Evolutionary conservation across 495 filamentous ascomycete genomes (phyloP), one percentile per base, ranked within the genome.

Genomic region (Penicillium canariense): DNA sequence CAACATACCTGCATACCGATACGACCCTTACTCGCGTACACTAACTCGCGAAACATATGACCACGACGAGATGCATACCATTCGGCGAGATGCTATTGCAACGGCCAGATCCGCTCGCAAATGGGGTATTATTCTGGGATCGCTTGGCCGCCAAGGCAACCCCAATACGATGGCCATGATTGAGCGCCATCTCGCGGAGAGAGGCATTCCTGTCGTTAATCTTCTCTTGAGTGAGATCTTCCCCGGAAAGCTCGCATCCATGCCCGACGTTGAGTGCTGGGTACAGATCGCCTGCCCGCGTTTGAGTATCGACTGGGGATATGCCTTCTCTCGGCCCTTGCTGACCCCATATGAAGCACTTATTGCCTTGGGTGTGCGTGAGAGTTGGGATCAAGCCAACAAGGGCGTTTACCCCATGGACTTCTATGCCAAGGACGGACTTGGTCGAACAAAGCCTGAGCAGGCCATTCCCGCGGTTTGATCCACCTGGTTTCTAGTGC

Each of bases 241-340:
- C 67, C 94, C 94, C 0, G 91, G 89, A 0, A 98, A 98, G 67
- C 71, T 98, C 49, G 91, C 87, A 0, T 81, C 93, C 76, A 96
- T 98, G 90, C 61, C 66, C 23, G 92, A 97, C 66, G 87, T 98
- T 5, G 94, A 96, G 59, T 93, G 89, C 54, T 98, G 94, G 94
- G 92, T 97, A 30, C 94, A 98, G 71, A 89, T 98, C 36, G 94
- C 94, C 8, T 98, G 94, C 76, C 94, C 94, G 7, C 72, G 94
- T 25, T 63, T 98, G 63, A 96, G 91, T 68, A 98, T 98, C 54
- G 94, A 98, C 74, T 98, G 94, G 94, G 94, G 94, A 0, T 98
- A 97, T 75, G 94, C 95, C 12, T 98, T 98, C 69, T 78, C 87
- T 4, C 76, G 88, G 28, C 94, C 94, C 28, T 65, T 98, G 56